Conservation (phyloP, 2,329 filamentous ascomycete genomes). For the Botrytis squamosa region DNA sequence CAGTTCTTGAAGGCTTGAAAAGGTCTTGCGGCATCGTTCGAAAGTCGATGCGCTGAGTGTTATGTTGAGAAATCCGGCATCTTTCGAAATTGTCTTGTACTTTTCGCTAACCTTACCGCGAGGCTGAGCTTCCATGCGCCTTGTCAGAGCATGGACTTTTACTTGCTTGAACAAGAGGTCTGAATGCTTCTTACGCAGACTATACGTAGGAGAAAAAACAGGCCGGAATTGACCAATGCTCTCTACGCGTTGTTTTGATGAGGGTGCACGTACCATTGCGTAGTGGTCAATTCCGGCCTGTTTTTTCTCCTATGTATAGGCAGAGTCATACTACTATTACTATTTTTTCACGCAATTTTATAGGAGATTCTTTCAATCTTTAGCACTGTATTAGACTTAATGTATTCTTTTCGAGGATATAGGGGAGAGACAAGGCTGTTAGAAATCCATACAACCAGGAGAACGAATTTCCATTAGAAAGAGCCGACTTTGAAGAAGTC, state of each 20-base stretch:
- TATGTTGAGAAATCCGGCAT: conserved; percentile 1
- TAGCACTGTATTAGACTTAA: neutral
- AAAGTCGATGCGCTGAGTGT: conserved; percentile 12
- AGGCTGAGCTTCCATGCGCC: conserved; percentile 3
- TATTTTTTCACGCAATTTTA: no score
- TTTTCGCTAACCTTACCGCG: conserved; percentile 9
- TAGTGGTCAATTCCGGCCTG: no score
- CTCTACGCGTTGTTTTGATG: no score
- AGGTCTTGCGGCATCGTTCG: conserved; percentile 7
- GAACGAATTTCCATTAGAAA: neutral
- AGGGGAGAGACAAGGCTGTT: neutral
- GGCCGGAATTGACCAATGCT: no score
- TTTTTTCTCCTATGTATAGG: no score
- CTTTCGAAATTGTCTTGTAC: conserved; percentile 5
- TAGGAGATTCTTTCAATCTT: no score
- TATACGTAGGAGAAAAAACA: no score
- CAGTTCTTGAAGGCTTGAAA: neutral
- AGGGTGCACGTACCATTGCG: no score
- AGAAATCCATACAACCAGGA: neutral
- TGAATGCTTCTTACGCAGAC: neutral
- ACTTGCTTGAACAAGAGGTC: neutral
- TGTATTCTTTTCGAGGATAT: neutral
- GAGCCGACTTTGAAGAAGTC: neutral
- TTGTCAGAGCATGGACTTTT: neutral
- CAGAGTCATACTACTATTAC: neutral